Evolutionary conservation across 768 basidiomycete species (phyloP).

Genomic region (Paxillus ammoniavirescens): DNA sequence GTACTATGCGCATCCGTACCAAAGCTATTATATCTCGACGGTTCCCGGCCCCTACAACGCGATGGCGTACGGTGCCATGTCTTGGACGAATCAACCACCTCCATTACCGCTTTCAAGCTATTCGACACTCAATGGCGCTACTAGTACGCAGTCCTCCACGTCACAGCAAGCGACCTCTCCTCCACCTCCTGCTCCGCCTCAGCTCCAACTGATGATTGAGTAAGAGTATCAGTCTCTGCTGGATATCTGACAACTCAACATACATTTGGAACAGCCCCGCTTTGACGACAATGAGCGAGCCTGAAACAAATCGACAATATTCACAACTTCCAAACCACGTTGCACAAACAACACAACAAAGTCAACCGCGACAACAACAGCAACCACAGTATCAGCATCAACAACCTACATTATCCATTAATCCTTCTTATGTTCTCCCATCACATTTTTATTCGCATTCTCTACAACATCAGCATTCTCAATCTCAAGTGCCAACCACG

Average conservation of each 20-base stretch:
- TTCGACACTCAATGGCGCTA: conserved; percentile 79
- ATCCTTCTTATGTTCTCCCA: conserved; percentile 39
- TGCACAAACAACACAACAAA: conserved; percentile 31
- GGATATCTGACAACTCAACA: conserved; percentile 12
- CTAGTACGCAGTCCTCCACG: conserved; percentile 38
- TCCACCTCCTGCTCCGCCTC: conserved; percentile 18
- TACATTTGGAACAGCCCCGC: conserved; percentile 45
- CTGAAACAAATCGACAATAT: conserved; percentile 46
- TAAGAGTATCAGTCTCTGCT: conserved; percentile 34
- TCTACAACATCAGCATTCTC: conserved; percentile 26
- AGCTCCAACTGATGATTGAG: conserved; percentile 65
- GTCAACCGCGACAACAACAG: conserved; percentile 35
- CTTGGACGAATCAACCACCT: conserved; percentile 43
- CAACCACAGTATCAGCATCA: conserved; percentile 40
- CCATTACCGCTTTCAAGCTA: conserved; percentile 67
- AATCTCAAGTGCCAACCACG: conserved; percentile 52
- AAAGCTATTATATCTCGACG: conserved; percentile 40
- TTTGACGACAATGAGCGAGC: conserved; percentile 55
- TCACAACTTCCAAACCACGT: conserved; percentile 42
- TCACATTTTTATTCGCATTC: conserved; percentile 38
- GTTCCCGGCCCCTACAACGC: conserved; percentile 50
- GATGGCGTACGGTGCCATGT: conserved; percentile 49
- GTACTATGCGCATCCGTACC: conserved; percentile 42
- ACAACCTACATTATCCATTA: conserved; percentile 42
- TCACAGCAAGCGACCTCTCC: conserved; percentile 32